phyloP scores from a whole-genome alignment of 106 monocot genomes.

The Allium cepa region DNA sequence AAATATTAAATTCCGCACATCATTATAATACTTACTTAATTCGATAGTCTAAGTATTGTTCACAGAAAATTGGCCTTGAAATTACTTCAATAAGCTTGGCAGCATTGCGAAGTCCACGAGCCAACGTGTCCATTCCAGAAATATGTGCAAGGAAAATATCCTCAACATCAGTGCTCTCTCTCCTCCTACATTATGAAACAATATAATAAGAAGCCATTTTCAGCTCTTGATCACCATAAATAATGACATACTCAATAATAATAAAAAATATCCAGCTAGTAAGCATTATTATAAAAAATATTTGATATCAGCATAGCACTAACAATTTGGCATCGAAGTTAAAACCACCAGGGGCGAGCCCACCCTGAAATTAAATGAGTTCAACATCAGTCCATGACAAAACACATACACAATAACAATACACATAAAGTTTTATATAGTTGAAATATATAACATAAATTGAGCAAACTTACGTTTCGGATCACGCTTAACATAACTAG shows the following conservation, averaged over 20 bases:
- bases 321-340: slow-evolving; percentile 99
- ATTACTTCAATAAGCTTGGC: slow-evolving; percentile 78
- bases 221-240: too few relatives aligned
- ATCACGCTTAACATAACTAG: slow-evolving; percentile 92
- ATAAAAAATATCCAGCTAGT: not conserved
- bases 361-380: slow-evolving; percentile 37
- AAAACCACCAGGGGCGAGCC: slow-evolving; percentile 96
- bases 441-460: not conserved
- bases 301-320: slow-evolving; percentile 1
- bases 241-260: too few relatives aligned
- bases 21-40: too few relatives aligned
- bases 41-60: too few relatives aligned
- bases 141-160: slow-evolving; percentile 94
- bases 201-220: not conserved
- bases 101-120: slow-evolving; percentile 90
- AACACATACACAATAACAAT: too few relatives aligned
- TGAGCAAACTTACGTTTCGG: slow-evolving; percentile 60
- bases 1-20: too few relatives aligned
- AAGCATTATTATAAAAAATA: too few relatives aligned
- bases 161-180: slow-evolving; percentile 97
- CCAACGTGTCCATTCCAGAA: slow-evolving; percentile 95
- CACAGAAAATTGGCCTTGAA: too few relatives aligned
- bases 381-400: too few relatives aligned
- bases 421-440: too few relatives aligned
- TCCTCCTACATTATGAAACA: slow-evolving; percentile 35